A percentile compares a stretch with the other conserved stretches of the same genome.
These are phyloP conservation scores for Gryganskiella cystojenkinii DNA, from an alignment of 192 early-diverging fungal species.

Conservation along the genomic window DNA sequence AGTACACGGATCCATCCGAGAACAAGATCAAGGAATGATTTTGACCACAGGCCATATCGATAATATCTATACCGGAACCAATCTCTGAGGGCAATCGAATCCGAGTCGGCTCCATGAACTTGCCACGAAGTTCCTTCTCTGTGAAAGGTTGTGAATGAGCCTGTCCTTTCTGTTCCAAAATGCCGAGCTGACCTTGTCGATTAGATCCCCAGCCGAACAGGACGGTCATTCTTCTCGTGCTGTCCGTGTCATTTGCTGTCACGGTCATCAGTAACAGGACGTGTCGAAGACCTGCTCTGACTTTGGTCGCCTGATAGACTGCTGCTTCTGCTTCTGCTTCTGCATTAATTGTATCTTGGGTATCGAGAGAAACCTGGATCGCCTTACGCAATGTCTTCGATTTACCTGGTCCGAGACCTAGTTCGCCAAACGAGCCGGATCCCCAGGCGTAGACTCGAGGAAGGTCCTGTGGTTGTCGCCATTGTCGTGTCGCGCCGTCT, in stretches of 20 bases:
- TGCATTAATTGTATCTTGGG: not conserved
- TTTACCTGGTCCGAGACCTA: slow-evolving; percentile 55
- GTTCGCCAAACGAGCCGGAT: slow-evolving; percentile 61
- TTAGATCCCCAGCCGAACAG: slow-evolving; percentile 66
- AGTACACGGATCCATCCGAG: slow-evolving; percentile 56
- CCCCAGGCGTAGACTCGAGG: slow-evolving; percentile 63
- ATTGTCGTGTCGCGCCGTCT: not conserved
- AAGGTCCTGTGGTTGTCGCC: slow-evolving; percentile 1
- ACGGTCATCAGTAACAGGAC: slow-evolving; percentile 61
- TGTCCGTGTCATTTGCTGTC: slow-evolving; percentile 2
- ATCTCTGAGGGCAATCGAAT: slow-evolving; percentile 9
- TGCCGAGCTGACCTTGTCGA: slow-evolving; percentile 67
- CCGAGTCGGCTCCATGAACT: slow-evolving; percentile 42
- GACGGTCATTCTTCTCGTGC: not conserved
- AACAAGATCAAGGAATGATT: slow-evolving; percentile 67
- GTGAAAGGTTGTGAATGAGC: not conserved
- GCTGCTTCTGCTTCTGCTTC: not conserved
- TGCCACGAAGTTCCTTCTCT: slow-evolving; percentile 33
- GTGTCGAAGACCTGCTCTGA: slow-evolving; percentile 76
- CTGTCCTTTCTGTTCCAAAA: slow-evolving; percentile 8
- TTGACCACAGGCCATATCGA: slow-evolving; percentile 72
- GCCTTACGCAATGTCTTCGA: slow-evolving; percentile 31
- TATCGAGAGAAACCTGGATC: slow-evolving; percentile 10
- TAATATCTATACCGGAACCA: slow-evolving; percentile 32
- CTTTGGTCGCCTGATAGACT: slow-evolving; percentile 44